Percentiles rank a stretch among this genome's conserved stretches.
phyloP scores from a whole-genome alignment of 352 stramenopile species.

The Phytophthora pini region DNA sequence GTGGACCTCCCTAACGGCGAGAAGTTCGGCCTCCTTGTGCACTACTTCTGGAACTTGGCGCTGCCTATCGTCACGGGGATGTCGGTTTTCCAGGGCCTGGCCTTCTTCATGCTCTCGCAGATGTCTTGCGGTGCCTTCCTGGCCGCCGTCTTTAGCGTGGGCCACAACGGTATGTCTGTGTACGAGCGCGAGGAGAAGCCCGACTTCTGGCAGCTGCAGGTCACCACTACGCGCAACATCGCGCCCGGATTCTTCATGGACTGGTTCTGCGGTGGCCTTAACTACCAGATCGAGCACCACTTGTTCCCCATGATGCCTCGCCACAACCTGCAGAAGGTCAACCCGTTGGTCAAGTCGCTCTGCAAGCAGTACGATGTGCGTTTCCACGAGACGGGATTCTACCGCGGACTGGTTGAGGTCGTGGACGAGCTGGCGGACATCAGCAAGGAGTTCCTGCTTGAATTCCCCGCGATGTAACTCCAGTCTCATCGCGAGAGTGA shows the following conservation, averaged over 20 bases:
- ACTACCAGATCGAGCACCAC: conserved; percentile 99
- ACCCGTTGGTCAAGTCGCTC: conserved; percentile 95
- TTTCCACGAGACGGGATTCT: conserved; percentile 97
- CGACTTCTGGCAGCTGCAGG: conserved; percentile 99
- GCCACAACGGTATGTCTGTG: conserved; percentile 98
- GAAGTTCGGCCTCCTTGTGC: conserved; percentile 75
- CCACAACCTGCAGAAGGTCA: conserved; percentile 95
- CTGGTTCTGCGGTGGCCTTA: conserved; percentile 98
- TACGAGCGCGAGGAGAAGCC: conserved; percentile 96
- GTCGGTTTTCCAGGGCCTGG: conserved; percentile 69
- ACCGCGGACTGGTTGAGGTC: conserved; percentile 94
- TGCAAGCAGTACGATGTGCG: conserved; percentile 97
- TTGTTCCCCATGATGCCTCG: conserved; percentile 98
- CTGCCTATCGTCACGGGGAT: conserved; percentile 73
- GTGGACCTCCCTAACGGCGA: conserved; percentile 89
- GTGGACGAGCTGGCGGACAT: conserved; percentile 94
- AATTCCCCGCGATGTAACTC: conserved; percentile 98
- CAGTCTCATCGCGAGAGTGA: neutral
- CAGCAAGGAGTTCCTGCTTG: conserved; percentile 94
- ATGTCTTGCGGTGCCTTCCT: conserved; percentile 95
- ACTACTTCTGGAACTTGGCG: conserved; percentile 94
- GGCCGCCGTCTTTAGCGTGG: conserved; percentile 96
- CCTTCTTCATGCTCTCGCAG: conserved; percentile 88
- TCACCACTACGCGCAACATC: conserved; percentile 98
- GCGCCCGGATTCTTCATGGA: conserved; percentile 94